A percentile compares a stretch with the other conserved stretches of the same genome.
phyloP scores from a whole-genome alignment of 2,329 filamentous ascomycete genomes.

The Fusarium albosuccineum region DNA sequence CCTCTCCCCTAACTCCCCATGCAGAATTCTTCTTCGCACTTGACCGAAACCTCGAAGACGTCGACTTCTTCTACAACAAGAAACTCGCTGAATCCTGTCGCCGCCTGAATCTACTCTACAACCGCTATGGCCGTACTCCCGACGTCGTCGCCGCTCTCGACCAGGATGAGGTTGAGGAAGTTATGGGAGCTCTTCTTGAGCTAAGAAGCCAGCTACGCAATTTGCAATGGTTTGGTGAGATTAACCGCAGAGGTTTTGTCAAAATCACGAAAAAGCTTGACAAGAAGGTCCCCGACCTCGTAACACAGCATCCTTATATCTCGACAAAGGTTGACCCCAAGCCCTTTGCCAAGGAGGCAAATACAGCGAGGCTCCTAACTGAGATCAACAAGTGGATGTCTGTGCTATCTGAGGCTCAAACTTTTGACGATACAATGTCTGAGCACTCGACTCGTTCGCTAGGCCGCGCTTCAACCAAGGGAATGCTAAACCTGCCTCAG shows the following conservation, averaged over 20 bases:
- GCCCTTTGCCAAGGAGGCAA: conserved; percentile 83
- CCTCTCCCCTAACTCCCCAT: conserved; percentile 51
- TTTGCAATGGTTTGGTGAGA: conserved; percentile 97
- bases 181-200: conserved; percentile 91
- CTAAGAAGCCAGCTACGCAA: conserved; percentile 89
- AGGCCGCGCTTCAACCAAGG: conserved; percentile 80
- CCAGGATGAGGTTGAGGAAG: conserved; percentile 89
- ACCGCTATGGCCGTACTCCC: conserved; percentile 83
- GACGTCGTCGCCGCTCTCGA: conserved; percentile 81
- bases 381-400: conserved; percentile 94
- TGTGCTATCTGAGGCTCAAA: conserved; percentile 80
- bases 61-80: conserved; percentile 97
- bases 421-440: conserved; percentile 80
- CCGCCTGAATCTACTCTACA: conserved; percentile 86
- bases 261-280: conserved; percentile 99
- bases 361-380: conserved; percentile 61
- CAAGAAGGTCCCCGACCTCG: conserved; percentile 85
- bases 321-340: conserved; percentile 90
- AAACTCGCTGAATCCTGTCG: conserved; percentile 89
- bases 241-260: conserved; percentile 93
- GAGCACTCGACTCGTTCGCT: conserved; percentile 81
- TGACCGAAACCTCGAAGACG: conserved; percentile 96
- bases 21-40: conserved; percentile 96
- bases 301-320: conserved; percentile 87
- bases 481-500: conserved; percentile 78